Evolutionary conservation across 148 eudicot species (phyloP).

Genomic region (Rhododendron vialii): DNA sequence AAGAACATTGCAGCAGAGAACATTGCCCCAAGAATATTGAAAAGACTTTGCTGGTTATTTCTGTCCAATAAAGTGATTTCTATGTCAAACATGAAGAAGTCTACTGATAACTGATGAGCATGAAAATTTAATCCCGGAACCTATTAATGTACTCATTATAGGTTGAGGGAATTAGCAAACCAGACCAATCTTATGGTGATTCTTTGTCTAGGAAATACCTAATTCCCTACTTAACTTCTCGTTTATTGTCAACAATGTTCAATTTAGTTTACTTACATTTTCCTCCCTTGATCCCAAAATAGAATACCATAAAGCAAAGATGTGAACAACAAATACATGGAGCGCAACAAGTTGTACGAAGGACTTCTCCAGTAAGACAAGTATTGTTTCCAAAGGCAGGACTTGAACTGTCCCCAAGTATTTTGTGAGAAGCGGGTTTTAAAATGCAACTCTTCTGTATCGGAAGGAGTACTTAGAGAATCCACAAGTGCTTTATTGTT

Average conservation of each 20-base stretch:
- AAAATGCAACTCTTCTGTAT: constrained; percentile 53
- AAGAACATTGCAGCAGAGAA: constrained; percentile 48
- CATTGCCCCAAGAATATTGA: constrained; percentile 61
- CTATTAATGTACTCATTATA: background rate
- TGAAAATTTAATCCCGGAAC: background rate
- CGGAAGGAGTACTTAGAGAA: constrained; percentile 46
- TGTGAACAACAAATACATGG: constrained; percentile 22
- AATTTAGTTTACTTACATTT: constrained; percentile 18
- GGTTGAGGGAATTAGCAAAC: background rate
- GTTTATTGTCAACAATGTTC: background rate
- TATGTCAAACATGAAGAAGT: background rate
- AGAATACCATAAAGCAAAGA: constrained; percentile 45
- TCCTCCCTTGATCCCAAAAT: background rate
- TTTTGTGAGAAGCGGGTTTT: constrained; percentile 19
- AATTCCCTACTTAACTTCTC: background rate
- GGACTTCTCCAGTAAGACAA: constrained; percentile 94
- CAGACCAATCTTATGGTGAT: background rate
- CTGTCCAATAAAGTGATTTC: background rate
- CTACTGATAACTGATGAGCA: background rate
- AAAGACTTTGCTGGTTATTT: constrained; percentile 15
- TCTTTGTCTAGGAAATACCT: background rate
- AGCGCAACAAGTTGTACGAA: constrained; percentile 59
- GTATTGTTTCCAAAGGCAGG: constrained; percentile 77
- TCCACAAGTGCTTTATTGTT: constrained; percentile 47
- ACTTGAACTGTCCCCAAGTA: background rate